Base-by-base conservation (phyloP, 345 rosid species). In the Odontarrhena argentea region DNA sequence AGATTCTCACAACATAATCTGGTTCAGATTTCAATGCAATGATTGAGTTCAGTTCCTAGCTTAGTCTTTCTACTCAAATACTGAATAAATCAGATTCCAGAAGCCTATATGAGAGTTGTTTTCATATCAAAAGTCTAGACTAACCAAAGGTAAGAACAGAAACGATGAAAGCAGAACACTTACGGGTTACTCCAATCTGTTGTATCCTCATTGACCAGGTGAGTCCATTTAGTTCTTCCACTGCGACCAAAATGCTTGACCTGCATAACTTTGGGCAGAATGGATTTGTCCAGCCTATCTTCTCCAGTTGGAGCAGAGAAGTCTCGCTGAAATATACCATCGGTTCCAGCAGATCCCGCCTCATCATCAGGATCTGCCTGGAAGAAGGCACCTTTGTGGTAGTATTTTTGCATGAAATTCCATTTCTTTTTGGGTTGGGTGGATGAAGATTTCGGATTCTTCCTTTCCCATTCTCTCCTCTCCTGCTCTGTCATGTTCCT, bases 141-240 rank as follows among this genome's bases (percentile, higher is more conserved):
- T 53, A 48, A 55, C 65, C 43, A 55, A 30, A 45, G 32, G 46
- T 7, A 22, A 56, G 24, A 24, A 60, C 59, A 10, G 8, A 59
- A 32, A 50, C 12, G 5, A 3, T n/a, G 45, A 52, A 50, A 62
- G 54, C 42, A 50, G 60, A 60, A 40, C 56, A 74, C 88, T 54
- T 84, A 87, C 94, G 91, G 94, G 74, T 81, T 85, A 67, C 83
- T 85, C 94, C 94, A 85, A 55, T 87, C 94, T 54, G 92, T 88
- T 30, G 96, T 86, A 58, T 86, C 90, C 74, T 88, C 90, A 56
- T 79, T 81, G 65, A 86, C 92, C 76, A 88, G 90, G 77, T 88
- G 96, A 8, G 96, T 86, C 96, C 96, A 84, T 73, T 88, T 88
- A 36, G 96, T 86, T 71, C 89, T 77, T 37, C 96, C 92, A 59